phyloP scores from a whole-genome alignment of 176 grass and related monocot species.

The Avena eriantha region DNA sequence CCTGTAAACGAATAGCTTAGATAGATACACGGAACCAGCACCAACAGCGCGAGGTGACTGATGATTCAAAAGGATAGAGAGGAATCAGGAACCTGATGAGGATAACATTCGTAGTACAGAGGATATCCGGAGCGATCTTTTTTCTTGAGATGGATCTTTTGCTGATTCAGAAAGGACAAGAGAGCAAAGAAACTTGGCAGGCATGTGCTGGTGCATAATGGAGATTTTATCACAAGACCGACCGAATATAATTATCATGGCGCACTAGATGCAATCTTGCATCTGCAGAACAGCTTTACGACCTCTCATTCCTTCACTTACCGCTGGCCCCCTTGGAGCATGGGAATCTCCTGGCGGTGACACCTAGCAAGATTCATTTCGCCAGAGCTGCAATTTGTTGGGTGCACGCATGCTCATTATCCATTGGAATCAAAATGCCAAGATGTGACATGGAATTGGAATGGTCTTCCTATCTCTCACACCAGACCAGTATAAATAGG shows the following conservation, averaged over 20 bases:
- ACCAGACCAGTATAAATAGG: slow-evolving; percentile 29
- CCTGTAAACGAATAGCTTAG: too few relatives aligned
- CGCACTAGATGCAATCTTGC: not conserved
- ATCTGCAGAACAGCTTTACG: not conserved
- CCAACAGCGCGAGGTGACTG: not conserved
- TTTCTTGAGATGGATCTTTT: not conserved
- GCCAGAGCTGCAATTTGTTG: not conserved
- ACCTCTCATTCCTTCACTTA: not conserved
- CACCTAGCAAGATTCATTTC: not conserved
- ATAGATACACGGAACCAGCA: not conserved
- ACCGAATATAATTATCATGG: not conserved
- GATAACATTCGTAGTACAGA: slow-evolving; percentile 2
- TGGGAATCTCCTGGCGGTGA: slow-evolving; percentile 9
- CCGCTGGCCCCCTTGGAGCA: slow-evolving; percentile 8
- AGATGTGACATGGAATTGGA: slow-evolving; percentile 4
- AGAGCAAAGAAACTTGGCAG: slow-evolving; percentile 18
- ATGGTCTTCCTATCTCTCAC: slow-evolving; percentile 10
- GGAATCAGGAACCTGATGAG: slow-evolving; percentile 33
- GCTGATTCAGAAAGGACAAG: slow-evolving; percentile 7
- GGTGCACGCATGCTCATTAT: slow-evolving; percentile 40
- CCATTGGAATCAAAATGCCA: slow-evolving; percentile 23
- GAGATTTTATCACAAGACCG: slow-evolving; percentile 33
- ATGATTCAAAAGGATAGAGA: slow-evolving; percentile 40
- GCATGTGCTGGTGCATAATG: not conserved
- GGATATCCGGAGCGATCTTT: slow-evolving; percentile 28